A percentile compares a stretch with the other conserved stretches of the same genome.
These are phyloP conservation scores for Mortierella polycephala DNA, from an alignment of 371 early-diverging fungal species.

Conservation along the genomic window DNA sequence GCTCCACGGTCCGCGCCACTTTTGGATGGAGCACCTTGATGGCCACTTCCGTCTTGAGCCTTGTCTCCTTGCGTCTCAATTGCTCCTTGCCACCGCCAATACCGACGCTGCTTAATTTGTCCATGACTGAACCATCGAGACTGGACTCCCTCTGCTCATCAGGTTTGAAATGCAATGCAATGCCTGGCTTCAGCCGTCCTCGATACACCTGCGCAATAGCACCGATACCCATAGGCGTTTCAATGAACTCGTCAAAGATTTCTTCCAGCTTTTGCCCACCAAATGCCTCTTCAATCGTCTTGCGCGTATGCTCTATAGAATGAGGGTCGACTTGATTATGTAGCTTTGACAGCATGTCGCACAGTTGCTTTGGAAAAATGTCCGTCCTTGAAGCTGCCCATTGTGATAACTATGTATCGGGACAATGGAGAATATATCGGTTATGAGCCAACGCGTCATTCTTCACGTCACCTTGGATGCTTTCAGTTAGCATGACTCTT, in stretches of 20 bases:
- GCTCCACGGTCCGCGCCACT: slow-evolving; percentile 71
- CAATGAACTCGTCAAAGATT: slow-evolving; percentile 81
- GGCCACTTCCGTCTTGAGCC: slow-evolving; percentile 78
- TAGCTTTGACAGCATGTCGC: slow-evolving; percentile 79
- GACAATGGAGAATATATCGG: slow-evolving; percentile 6
- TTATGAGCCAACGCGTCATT: background rate
- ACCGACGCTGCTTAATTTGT: slow-evolving; percentile 23
- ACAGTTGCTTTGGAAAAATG: slow-evolving; percentile 85
- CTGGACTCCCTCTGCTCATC: slow-evolving; percentile 32
- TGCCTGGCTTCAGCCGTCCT: slow-evolving; percentile 67
- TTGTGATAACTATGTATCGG: slow-evolving; percentile 80
- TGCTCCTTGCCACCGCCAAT: slow-evolving; percentile 3
- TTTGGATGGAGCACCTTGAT: slow-evolving; percentile 95
- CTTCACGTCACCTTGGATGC: too few relatives aligned
- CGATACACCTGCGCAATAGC: slow-evolving; percentile 95
- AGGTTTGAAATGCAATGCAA: slow-evolving; percentile 54
- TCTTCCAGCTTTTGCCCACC: slow-evolving; percentile 71
- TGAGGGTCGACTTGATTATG: slow-evolving; percentile 89
- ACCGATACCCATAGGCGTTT: slow-evolving; percentile 89
- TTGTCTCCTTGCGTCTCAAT: slow-evolving; percentile 4
- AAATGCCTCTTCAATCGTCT: slow-evolving; percentile 71
- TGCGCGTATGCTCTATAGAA: slow-evolving; percentile 72
- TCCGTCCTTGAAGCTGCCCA: slow-evolving; percentile 96
- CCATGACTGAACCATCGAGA: slow-evolving; percentile 17
- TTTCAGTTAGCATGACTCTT: background rate